Evolutionary conservation across 768 basidiomycete genomes (phyloP).

Genomic region (Auricularia heimuer): DNA sequence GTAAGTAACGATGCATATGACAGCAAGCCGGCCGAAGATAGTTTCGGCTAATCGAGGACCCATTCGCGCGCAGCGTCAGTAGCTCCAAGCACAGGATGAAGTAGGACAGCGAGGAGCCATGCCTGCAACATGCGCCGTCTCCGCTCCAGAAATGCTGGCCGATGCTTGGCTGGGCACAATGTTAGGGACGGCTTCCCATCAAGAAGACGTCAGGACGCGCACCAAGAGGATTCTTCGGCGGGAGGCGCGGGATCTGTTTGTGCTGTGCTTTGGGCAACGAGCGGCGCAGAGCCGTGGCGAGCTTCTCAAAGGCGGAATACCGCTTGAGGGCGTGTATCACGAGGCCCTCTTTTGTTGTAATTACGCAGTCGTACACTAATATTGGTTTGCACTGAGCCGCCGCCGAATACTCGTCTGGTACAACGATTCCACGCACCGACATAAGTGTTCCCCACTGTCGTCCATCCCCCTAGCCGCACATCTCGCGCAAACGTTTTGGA

Average conservation of each 20-base stretch:
- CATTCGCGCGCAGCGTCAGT: neutral
- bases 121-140: neutral
- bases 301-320: neutral
- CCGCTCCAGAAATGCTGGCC: neutral
- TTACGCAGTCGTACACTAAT: constrained; percentile 1
- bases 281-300: neutral
- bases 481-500: neutral
- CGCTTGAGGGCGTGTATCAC: neutral
- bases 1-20: too few relatives aligned
- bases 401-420: neutral
- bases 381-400: neutral
- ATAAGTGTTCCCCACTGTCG: neutral
- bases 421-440: neutral
- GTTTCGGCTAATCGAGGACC: neutral
- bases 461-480: neutral
- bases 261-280: neutral
- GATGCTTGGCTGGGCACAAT: neutral
- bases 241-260: neutral
- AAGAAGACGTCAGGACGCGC: neutral
- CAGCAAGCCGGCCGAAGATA: neutral
- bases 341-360: neutral
- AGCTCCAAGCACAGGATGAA: neutral
- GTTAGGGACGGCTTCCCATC: neutral
- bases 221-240: neutral
- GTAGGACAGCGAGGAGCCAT: neutral